Evolutionary conservation across 1,284 basidiomycete genomes (phyloP), one percentile per base, ranked within the genome.

Genomic region (Microbotryum lychnidis-dioicae): DNA sequence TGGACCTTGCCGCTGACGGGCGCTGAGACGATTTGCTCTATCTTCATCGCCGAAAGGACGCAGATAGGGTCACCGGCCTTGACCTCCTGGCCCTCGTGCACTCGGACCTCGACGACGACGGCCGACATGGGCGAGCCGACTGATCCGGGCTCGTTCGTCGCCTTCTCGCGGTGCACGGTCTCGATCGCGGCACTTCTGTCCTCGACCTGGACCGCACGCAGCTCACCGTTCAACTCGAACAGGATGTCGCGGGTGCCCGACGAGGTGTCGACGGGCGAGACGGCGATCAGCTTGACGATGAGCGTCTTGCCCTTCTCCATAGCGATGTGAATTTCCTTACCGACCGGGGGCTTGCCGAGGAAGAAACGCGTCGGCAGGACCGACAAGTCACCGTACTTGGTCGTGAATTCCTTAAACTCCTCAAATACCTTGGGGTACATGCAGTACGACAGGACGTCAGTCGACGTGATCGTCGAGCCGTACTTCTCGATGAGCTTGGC

Each of bases 341-440:
- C 89, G 69, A 89, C 82, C 69, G 85, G 83, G 46, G 96, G 93
- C 69, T 91, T 90, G 65, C 87, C 88, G 68, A 98, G 80, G 87
- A 99, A 98, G 82, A 89, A 94, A 66, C 96, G 89, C 33, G 96
- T 98, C 63, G 94, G 93, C 72, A 98, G 78, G 65, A 94, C 87
- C 86, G 87, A 91, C 57, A 98, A 82, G 76, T 98, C 94, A 54
- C 96, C 94, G 75, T 88, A 97, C 79, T 89, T 92, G 79, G 91
- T 87, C 64, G 96, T 80, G 80, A 97, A 97, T 68, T 82, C 82
- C 76, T 93, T 91, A 78, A 89, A 97, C 77, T 98, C 94, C 75
- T 97, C 94, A 76, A 97, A 98, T 60, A 97, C 91, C 86, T 91
- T 76, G 53, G 91, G 89, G 75, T 94, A 96, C 89, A 96, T 92